These are phyloP conservation scores for Fusarium acutatum DNA, from an alignment of 2,329 filamentous ascomycete genomes.

Conservation along the genomic window DNA sequence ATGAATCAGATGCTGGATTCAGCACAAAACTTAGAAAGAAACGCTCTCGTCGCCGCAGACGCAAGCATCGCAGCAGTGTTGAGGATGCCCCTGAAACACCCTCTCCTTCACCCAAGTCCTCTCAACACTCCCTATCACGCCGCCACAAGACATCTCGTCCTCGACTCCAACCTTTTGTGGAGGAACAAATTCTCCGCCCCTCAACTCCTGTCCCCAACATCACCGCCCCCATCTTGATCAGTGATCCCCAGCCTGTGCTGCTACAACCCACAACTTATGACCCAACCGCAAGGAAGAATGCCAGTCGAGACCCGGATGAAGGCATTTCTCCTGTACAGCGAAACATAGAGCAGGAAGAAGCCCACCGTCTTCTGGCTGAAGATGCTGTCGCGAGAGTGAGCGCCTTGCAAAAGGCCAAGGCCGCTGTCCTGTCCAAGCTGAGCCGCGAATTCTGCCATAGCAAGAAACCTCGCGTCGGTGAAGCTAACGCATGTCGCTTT, in stretches of 20 bases:
- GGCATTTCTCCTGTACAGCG: conserved; percentile 67
- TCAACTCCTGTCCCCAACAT: conserved; percentile 50
- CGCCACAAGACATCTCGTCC: conserved; percentile 40
- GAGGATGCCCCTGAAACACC: conserved; percentile 31
- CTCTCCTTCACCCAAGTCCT: conserved; percentile 29
- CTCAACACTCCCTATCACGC: conserved; percentile 35
- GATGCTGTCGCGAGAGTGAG: conserved; percentile 63
- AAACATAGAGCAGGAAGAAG: conserved; percentile 64
- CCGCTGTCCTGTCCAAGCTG: conserved; percentile 67
- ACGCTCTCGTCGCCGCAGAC: conserved; percentile 49
- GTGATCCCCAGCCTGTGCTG: conserved; percentile 60
- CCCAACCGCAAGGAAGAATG: conserved; percentile 44
- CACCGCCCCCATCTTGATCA: conserved; percentile 59
- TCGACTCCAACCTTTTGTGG: conserved; percentile 35
- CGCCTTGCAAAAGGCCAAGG: conserved; percentile 66
- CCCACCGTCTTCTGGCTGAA: conserved; percentile 64
- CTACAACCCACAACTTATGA: conserved; percentile 68
- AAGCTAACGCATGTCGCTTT: conserved; percentile 47
- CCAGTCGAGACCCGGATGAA: conserved; percentile 45
- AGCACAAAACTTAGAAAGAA: conserved; percentile 61
- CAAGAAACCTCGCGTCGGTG: conserved; percentile 45
- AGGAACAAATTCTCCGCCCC: conserved; percentile 39
- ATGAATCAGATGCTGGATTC: conserved; percentile 47
- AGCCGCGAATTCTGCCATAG: conserved; percentile 57
- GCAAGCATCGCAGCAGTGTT: conserved; percentile 47